Percentiles rank a stretch among this genome's conserved stretches.
These are phyloP conservation scores for Russula griseocarnosa DNA, from an alignment of 768 basidiomycete genomes.

Conservation along the genomic window DNA sequence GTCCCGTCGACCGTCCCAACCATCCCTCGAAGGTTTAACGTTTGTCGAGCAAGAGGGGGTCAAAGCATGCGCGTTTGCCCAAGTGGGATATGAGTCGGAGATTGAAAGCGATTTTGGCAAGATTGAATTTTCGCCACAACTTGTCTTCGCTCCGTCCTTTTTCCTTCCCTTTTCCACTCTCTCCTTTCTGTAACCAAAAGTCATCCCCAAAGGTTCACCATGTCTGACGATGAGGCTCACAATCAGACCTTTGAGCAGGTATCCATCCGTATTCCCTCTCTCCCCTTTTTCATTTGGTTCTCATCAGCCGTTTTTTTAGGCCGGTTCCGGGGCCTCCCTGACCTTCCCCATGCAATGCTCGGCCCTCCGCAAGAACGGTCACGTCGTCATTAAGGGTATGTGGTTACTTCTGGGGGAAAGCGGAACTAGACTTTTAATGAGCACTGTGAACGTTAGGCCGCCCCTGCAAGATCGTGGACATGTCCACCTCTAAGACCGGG, in stretches of 20 bases:
- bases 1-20: background rate
- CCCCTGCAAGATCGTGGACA: slow-evolving; percentile 30
- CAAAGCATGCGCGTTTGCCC: background rate
- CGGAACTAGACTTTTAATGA: background rate
- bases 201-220: slow-evolving; percentile 34
- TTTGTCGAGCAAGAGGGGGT: background rate
- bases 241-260: slow-evolving; percentile 85
- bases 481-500: slow-evolving; percentile 55
- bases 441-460: slow-evolving; percentile 18
- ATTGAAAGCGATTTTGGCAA: slow-evolving; percentile 39
- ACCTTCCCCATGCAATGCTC: slow-evolving; percentile 94
- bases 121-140: slow-evolving; percentile 32
- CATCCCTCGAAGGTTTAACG: background rate
- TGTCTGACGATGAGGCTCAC: slow-evolving; percentile 89
- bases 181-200: slow-evolving; percentile 30
- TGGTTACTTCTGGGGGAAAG: background rate
- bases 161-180: slow-evolving; percentile 32
- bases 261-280: slow-evolving; percentile 21
- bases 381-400: slow-evolving; percentile 83
- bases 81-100: slow-evolving; percentile 38
- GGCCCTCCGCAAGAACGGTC: slow-evolving; percentile 87
- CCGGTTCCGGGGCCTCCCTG: slow-evolving; percentile 66
- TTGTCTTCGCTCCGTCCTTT: slow-evolving; percentile 30
- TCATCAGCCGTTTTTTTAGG: slow-evolving; percentile 40
- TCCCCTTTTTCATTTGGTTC: background rate